Base-by-base conservation (phyloP, 768 basidiomycete species). In the Tylopilus intermedius region DNA sequence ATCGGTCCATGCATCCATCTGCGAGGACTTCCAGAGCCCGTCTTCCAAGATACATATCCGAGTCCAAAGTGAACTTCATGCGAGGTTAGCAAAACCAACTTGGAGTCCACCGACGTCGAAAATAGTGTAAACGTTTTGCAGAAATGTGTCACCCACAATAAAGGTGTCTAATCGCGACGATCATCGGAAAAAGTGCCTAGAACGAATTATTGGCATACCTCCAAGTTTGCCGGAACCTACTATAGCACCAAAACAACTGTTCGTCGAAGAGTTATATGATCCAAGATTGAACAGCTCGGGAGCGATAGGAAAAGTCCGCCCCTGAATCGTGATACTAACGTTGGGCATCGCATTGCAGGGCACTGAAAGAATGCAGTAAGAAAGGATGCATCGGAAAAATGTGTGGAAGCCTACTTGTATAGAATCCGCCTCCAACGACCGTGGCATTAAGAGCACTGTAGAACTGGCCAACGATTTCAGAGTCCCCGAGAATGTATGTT, bases 91-190 rank as follows among this genome's bases (percentile, higher is more conserved):
- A 55, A 77, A 77, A 4, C 77, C 74, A n/a, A 77, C 72, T 30
- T 60, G 66, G 4, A 38, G 49, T n/a, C 69, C 65, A 5, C 67
- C 73, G 18, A 73, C 51, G 55, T 78, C 74, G 56, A 79, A 79
- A 10, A 67, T 65, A 8, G 76, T 68, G 56, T 77, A 81, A 26
- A 77, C 74, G 47, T 74, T 76, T 58, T 67, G 71, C 55, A 79
- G 55, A 67, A 80, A 77, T 10, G 65, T 59, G 30, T 71, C 71
- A 6, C 73, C 73, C 26, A 74, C 39, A 44, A 74, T 61, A 72
- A 71, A 73, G 14, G 62, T 65, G 26, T 55, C 60, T 69, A 42
- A 24, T 39, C 27, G 37, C 5, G 33, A 29, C 13, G 4, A n/a
- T 21, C 38, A 5, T 56, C 30, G 45, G 38, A 39, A 40, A 38